Conservation (phyloP, 208 protist species). For the Leishmania gerbilli region DNA sequence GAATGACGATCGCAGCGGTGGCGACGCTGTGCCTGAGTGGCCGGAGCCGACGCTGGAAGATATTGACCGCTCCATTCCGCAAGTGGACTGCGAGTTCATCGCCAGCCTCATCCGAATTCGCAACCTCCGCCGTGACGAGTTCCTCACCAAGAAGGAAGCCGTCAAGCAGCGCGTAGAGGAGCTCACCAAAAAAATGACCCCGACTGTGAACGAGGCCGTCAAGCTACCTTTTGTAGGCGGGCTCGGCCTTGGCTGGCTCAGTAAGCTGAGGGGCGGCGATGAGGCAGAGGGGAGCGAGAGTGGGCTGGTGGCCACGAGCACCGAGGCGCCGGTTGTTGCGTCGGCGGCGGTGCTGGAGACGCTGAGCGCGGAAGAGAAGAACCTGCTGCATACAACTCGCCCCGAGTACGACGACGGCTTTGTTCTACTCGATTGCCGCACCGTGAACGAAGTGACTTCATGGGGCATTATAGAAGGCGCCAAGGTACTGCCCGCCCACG, state of each 20-base stretch:
- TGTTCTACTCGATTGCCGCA: conserved; percentile 80
- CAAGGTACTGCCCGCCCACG: conserved; percentile 81
- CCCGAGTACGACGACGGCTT: conserved; percentile 83
- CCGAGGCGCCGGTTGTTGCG: conserved; percentile 39
- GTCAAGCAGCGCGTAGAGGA: conserved; percentile 51
- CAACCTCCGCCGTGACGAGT: conserved; percentile 47
- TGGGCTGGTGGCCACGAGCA: conserved; percentile 36
- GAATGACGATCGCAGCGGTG: background rate
- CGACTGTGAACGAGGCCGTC: conserved; percentile 39
- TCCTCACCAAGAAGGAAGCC: conserved; percentile 49
- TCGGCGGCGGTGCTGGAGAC: conserved; percentile 44
- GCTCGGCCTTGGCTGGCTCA: conserved; percentile 31
- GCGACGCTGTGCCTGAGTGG: conserved; percentile 29
- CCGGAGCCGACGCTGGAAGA: conserved; percentile 69
- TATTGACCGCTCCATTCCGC: conserved; percentile 77
- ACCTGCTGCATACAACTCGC: conserved; percentile 50
- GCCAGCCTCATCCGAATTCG: conserved; percentile 68
- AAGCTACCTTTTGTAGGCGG: conserved; percentile 41
- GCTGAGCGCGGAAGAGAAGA: conserved; percentile 49
- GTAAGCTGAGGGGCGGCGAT: conserved; percentile 8
- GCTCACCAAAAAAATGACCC: conserved; percentile 39
- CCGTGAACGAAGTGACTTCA: conserved; percentile 83
- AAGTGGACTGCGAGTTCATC: conserved; percentile 82
- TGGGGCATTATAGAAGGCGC: conserved; percentile 86
- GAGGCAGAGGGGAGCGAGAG: conserved; percentile 17